Base-by-base conservation (phyloP, 768 basidiomycete species). In the Trametes villosa region DNA sequence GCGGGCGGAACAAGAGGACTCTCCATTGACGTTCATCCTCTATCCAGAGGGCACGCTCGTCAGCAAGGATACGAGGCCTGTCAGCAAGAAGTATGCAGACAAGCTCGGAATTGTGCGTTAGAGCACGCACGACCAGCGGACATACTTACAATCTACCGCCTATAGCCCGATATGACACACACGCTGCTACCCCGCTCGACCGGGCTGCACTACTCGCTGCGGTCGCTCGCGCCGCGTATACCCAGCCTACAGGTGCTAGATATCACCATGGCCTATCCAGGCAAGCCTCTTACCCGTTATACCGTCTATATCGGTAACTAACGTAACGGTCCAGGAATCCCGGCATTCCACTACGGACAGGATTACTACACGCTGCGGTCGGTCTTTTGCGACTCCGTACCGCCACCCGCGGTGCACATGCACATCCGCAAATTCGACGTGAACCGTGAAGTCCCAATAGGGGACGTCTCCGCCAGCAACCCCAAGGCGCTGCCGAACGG, bases 31-130 rank as follows among this genome's bases (percentile, higher is more conserved):
- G 62, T 85, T 96, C 67, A 79, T 98, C 56, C 81, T 98, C 46
- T 98, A 96, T 72, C 97, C 97, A 0, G 97, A 99, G 73, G 97
- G 97, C 30, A 98, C 96, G 4, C 87, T 98, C 27, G 89, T 96
- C 15, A 94, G 92, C 73, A 82, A 84, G 63, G 79, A 94, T 62
- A 98, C 96, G 4, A 76, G 93, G 47, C 94, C 93, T 0, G 80
- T 89, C 65, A 95, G 91, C 74, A 86, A 85, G 75, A 89, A 88
- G 68, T 98, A 87, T 70, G 94, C 96, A 6, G 88, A 94, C 58
- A 94, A 92, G 76, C 84, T 87, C 68, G 92, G 90, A 7, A 86
- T 96, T 58, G 95, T 96, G 69, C 77, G 95, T 83, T 17, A 9
- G 53, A 34, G 55, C 34, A 27, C 29, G 15, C 27, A 42, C 27